Base-by-base conservation (phyloP, 495 filamentous ascomycete genomes). In the Penicillium diatomitis region DNA sequence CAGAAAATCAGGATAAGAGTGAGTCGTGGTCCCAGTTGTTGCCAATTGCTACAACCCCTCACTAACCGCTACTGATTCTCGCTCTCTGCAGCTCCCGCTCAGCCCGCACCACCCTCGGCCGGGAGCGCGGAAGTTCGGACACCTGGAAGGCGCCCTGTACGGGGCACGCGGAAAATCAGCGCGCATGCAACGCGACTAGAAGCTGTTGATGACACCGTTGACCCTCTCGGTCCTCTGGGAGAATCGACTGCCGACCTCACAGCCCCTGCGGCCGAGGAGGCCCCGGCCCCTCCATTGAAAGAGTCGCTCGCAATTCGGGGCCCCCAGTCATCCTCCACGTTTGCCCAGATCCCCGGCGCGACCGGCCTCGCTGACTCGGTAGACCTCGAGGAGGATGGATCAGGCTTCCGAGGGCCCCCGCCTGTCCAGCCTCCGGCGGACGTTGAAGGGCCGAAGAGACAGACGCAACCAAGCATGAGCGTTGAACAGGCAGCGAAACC, bases 401-500 rank as follows among this genome's bases (percentile, higher is more conserved):
- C 67, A 5, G 75, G 79, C 8, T 79, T 82, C 41, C 71, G 84
- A 57, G 76, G 82, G 12, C 85, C 87, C 50, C 85, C 85, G 49
- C 84, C 87, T 36, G 86, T 90, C 12, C 85, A 87, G 55, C 76
- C 81, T 12, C 73, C 83, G n/a, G 60, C 56, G 37, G 70, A 70
- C 37, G 52, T 54, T 11, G 60, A 67, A 34, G 69, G 69, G 32
- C 52, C 63, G 32, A 75, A 78, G 56, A 72, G 81, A 56, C 77
- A 84, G 52, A 79, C 78, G 30, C 85, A 88, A 53, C 87, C 89
- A 31, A 92, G 88, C 61, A 77, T 95, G 50, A 90, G 83, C 57
- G 70, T 96, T 38, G 88, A 95, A 62, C 86, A 90, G 68, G 90
- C 92, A 43, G 83, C 89, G 36, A 87, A 92, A 55, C 94, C 92